Evolutionary conservation across 345 rosid species (phyloP), one percentile per base, ranked within the genome.

Genomic region (Cardiospermum halicacabum): DNA sequence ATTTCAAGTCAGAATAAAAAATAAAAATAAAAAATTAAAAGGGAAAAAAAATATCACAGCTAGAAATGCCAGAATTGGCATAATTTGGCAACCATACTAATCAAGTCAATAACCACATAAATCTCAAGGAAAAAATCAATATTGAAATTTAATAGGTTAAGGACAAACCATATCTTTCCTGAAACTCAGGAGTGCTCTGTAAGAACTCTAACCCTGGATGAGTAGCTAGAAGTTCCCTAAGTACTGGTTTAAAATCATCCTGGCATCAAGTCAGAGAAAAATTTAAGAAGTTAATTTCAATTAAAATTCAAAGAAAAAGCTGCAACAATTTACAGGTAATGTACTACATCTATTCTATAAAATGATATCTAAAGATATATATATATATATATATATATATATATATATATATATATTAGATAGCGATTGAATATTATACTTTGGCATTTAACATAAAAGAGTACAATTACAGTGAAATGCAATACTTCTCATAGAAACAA

Each of bases 171-270:
- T 94, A 91, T 94, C 97, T 84, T 70, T 94, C 99, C 72, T 94
- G 99, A 82, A 94, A 94, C 82, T 94, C 99, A 40, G 99, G 99
- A 32, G 97, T 94, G 70, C 91, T 87, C 71, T 91, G 97, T 68
- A 94, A 77, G 80, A 94, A 94, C 66, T 94, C 99, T 72, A 94
- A 79, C 60, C 99, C 99, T 4, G 96, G 96, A 80, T 94, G 99
- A 72, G 97, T 87, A 42, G 96, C 86, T 79, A 94, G 75, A 34
- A 94, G 77, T 79, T 94, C 99, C 64, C 73, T 82, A 60, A 94
- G 97, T 45, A 94, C 78, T 57, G 89, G 84, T 76, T 91, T 94
- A 81, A 94, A 91, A 77, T 94, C 96, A 60, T 84, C 96, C 99
- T 94, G 76, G 64, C 15, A 70, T 47, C 47, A 73, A 47, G 65